A percentile compares a stretch with the other conserved stretches of the same genome.
phyloP scores from a whole-genome alignment of 345 rosid species.

The Corchorus olitorius region DNA sequence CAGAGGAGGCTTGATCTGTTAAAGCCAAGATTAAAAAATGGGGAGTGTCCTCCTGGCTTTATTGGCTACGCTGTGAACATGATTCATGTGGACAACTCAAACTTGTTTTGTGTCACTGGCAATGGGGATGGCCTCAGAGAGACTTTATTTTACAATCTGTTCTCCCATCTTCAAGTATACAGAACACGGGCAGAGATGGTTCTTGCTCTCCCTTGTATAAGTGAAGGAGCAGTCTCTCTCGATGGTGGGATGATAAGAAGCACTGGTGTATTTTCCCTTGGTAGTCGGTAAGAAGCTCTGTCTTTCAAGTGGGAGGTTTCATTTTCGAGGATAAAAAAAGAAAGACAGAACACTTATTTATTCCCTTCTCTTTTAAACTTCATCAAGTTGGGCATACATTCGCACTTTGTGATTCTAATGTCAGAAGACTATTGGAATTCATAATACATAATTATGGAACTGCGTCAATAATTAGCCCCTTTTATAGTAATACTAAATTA shows the following conservation, averaged over 20 bases:
- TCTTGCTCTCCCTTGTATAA: conserved; percentile 72
- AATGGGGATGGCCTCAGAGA: conserved; percentile 85
- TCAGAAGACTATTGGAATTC: neutral
- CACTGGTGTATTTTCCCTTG: conserved; percentile 64
- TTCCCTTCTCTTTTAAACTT: conserved; percentile 2
- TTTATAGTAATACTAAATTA: neutral
- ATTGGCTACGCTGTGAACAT: conserved; percentile 92
- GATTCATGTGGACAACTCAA: conserved; percentile 59
- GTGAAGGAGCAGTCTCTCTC: conserved; percentile 85
- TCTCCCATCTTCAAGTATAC: conserved; percentile 81
- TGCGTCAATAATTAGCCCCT: too few species aligned
- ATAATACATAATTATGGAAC: neutral
- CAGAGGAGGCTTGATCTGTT: conserved; percentile 84
- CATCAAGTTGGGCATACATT: conserved; percentile 2
- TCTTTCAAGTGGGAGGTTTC: conserved; percentile 1
- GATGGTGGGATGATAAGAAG: conserved; percentile 91
- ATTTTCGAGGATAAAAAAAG: neutral
- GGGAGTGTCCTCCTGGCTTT: conserved; percentile 80
- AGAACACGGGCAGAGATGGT: conserved; percentile 74
- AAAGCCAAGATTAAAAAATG: conserved; percentile 78
- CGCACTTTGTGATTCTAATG: conserved; percentile 14
- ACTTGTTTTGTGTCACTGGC: conserved; percentile 58
- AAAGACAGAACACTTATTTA: conserved; percentile 1
- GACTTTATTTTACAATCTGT: conserved; percentile 82
- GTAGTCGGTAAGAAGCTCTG: conserved; percentile 52